Base-by-base conservation (phyloP, 2,329 filamentous ascomycete species). In the Fusarium euwallaceae region DNA sequence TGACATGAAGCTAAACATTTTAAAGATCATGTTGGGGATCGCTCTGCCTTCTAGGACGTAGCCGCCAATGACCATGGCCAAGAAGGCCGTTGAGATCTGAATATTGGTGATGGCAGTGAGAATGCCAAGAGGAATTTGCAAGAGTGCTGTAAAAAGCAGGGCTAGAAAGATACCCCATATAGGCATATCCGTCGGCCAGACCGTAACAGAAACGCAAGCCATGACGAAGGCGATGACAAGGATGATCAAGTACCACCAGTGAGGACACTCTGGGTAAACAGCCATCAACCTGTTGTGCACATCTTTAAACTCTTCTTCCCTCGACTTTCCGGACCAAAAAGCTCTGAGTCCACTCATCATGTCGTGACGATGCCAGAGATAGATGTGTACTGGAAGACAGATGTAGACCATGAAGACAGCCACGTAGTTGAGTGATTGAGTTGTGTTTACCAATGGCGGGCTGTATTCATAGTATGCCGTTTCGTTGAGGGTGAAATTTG, bases 21-120 rank as follows among this genome's bases (percentile, higher is more conserved):
- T 93, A 85, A 93, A 93, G 79, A 93, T 86, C 91, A 94, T 93
- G 86, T 92, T 90, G 7, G 90, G 90, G 55, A 93, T 85, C 1
- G 91, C 90, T 3, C 85, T 85, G 10, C 92, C 91, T 1, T 91
- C 91, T 41, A 92, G 86, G 81, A 92, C 90, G 79, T 93, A 93
- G 2, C 92, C 92, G 64, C 90, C 86, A 39, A 94, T 85, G 72
- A 91, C 91, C 79, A 92, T 89, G n/a, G 90, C 91, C 41, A 93
- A 83, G 12, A 93, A 90, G 73, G 91, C 91, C 2, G 92, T 83
- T 2, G 90, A 89, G 4, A 92, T 79, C 75, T 90, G 87, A 45
- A 87, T 84, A 80, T 89, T 89, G 32, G 88, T 88, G 63, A 89
- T 86, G 55, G 88, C 88, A 69, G 88, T 85, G 41, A 90, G 83